Base-by-base conservation (phyloP, 306 rosid species). In the Gleditsia sinensis region DNA sequence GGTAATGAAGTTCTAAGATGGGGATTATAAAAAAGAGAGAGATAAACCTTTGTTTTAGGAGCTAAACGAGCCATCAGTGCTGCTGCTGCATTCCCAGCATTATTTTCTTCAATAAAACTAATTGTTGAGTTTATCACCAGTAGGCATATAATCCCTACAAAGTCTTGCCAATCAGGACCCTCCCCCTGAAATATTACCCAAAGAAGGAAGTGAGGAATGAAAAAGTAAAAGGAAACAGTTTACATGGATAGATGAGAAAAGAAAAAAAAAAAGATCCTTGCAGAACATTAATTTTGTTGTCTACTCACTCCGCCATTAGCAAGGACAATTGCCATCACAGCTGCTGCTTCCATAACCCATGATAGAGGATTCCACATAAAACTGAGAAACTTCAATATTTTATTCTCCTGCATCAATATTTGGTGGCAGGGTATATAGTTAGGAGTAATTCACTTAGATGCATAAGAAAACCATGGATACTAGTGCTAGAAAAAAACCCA, bases 271-370 rank as follows among this genome's bases (percentile, higher is more conserved):
- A 34, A 36, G 4, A 70, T 33, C 12, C 8, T 7, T 2, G 43
- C 33, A 74, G 59, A 64, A 71, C 67, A 65, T 14, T 6, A 49
- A 39, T 7, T 49, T 3, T 55, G 56, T 66, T 60, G 19, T 54
- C 34, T 71, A 84, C 96, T 92, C 74, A 89, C 97, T 65, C 97
- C 97, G 0, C 97, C 97, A 60, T 92, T 92, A 66, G 97, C 97
- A 57, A 92, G 96, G 83, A 46, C 81, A 65, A 92, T 90, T 7
- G 97, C 97, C 96, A 92, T 92, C 48, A 92, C 16, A 46, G 97
- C 97, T 49, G 97, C 97, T 66, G 97, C 97, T 88, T 92, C 97
- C 97, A 89, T 92, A 77, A 92, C 97, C 97, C 97, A 92, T 76
- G 97, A 92, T 75, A 92, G 78, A 62, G 97, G 97, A 71, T 92